Evolutionary conservation across 352 stramenopile species (phyloP).

Genomic region (Phytopythium litorale): DNA sequence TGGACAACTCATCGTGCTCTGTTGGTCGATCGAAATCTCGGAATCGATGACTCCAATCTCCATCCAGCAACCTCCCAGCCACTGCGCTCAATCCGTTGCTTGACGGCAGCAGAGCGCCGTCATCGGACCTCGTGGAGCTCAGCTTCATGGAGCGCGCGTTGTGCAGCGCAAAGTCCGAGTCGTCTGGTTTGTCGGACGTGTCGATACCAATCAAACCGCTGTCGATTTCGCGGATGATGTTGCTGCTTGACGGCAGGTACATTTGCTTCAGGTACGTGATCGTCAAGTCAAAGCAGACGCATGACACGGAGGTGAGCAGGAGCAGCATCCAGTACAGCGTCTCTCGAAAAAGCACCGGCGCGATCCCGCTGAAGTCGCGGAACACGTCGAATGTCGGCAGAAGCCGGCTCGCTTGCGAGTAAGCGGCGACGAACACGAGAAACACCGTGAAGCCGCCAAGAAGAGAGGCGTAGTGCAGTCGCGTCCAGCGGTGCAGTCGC

Average conservation of each 20-base stretch:
- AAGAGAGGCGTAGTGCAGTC: constrained; percentile 67
- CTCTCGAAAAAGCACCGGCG: constrained; percentile 50
- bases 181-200: not conserved
- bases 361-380: constrained; percentile 67
- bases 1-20: constrained; percentile 77
- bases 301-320: constrained; percentile 58
- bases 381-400: constrained; percentile 71
- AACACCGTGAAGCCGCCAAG: constrained; percentile 59
- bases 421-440: constrained; percentile 63
- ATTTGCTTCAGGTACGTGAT: constrained; percentile 80
- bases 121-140: constrained; percentile 5
- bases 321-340: constrained; percentile 60
- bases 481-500: constrained; percentile 68
- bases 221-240: constrained; percentile 86
- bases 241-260: constrained; percentile 78
- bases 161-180: constrained; percentile 15
- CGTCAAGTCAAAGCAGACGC: constrained; percentile 55
- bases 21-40: constrained; percentile 72
- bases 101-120: not conserved
- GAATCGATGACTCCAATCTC: constrained; percentile 80
- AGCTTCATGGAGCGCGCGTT: constrained; percentile 12
- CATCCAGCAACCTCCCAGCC: constrained; percentile 32
- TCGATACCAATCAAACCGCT: constrained; percentile 41
- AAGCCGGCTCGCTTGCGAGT: constrained; percentile 62
- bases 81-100: not conserved